Evolutionary conservation across 805 yeast species (phyloP), one percentile per base, ranked within the genome.

Genomic region (Naumovozyma baii): DNA sequence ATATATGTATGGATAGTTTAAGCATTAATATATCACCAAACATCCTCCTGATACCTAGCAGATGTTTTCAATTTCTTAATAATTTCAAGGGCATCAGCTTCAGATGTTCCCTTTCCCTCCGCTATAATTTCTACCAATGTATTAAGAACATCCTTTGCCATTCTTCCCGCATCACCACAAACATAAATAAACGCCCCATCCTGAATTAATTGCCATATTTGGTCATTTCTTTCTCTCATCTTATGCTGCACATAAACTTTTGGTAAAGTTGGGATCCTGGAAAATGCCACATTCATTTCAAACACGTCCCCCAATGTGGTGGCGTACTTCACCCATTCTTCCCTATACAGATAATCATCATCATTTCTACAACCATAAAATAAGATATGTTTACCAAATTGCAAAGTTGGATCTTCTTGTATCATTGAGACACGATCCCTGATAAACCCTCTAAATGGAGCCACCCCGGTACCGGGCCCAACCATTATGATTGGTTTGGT

Each of bases 381-480:
- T 45, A 90, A 69, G 22, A 86, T 38, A 37, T 80, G 73, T 48
- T 80, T 75, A 40, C 96, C 97, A 35, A 84, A 64, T 9, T 68
- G 73, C 8, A 40, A 46, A n/a, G 31, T 35, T 17, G 31, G 25
- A 48, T 70, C 68, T 34, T 59, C 60, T 42, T 68, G 68, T 10
- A 64, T 65, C 55, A 68, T 74, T 31, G 66, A 60, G n/a, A 79
- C 83, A 54, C 88, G 80, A 59, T 90, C 98, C 67, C 94, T 79
- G 29, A 90, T 64, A 50, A 90, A 90, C 3, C 95, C 98, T 67
- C 98, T 80, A 70, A 92, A 85, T 45, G 98, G 98, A 8, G 98
- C 97, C 37, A 90, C 90, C 62, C 98, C 98, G 3, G 98, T 92
- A 48, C 98, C 98, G 34, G 98, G 97, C 20, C 98, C 98, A 55